A percentile compares a stretch with the other conserved stretches of the same genome.
Conservation (phyloP, 2,329 filamentous ascomycete genomes). For the Pseudogymnoascus sp. region DNA sequence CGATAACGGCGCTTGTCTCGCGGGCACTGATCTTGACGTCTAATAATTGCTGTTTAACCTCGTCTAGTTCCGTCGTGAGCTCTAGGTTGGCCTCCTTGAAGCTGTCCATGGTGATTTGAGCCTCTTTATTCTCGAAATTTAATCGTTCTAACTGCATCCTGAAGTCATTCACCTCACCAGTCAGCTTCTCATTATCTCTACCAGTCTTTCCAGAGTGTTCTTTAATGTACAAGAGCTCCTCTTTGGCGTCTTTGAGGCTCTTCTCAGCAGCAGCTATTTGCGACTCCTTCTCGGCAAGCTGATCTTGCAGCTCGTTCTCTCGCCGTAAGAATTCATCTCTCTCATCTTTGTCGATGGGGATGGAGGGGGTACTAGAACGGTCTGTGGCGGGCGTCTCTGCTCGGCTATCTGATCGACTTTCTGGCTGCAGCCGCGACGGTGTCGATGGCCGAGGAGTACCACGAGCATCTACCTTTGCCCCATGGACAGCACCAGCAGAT, state of each 20-base stretch:
- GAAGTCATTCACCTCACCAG: conserved; percentile 79
- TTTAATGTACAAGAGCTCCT: conserved; percentile 77
- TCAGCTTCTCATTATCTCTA: conserved; percentile 85
- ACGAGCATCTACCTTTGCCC: conserved; percentile 40
- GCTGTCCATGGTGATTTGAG: conserved; percentile 93
- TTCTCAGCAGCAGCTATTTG: conserved; percentile 73
- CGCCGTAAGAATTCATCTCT: conserved; percentile 89
- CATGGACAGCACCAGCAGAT: conserved; percentile 43
- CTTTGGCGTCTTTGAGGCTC: conserved; percentile 70
- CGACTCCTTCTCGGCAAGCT: conserved; percentile 86
- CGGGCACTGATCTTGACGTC: conserved; percentile 96
- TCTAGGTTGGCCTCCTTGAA: conserved; percentile 94
- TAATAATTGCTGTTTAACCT: conserved; percentile 90
- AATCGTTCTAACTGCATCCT: conserved; percentile 96
- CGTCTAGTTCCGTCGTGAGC: conserved; percentile 83
- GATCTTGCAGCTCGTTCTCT: conserved; percentile 95
- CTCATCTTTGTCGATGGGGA: conserved; percentile 91
- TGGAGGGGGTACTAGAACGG: conserved; percentile 75
- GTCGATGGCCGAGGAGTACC: conserved; percentile 46
- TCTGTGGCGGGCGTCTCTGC: conserved; percentile 63
- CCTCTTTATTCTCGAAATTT: conserved; percentile 93
- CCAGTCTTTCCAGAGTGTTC: conserved; percentile 75
- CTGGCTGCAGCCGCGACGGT: conserved; percentile 46
- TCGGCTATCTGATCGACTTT: conserved; percentile 37
- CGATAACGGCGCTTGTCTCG: conserved; percentile 79